Evolutionary conservation across 2,329 filamentous ascomycete genomes (phyloP).

Genomic region (Claviceps pazoutovae): DNA sequence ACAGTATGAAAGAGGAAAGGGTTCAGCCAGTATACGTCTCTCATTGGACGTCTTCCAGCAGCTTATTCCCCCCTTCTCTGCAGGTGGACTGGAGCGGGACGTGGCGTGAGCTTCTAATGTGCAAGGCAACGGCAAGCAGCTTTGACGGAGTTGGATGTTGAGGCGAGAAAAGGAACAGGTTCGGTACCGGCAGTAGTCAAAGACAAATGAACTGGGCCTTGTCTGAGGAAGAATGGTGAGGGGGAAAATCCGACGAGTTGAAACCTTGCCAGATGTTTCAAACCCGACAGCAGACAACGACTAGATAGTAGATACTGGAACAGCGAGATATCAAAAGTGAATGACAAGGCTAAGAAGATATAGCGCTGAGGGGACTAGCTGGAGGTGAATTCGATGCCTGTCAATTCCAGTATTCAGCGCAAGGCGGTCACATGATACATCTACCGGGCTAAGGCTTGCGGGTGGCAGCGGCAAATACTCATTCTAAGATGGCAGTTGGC

Average conservation of each 20-base stretch:
- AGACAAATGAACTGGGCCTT: not conserved
- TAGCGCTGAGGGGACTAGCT: not conserved
- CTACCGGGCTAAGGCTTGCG: conserved; percentile 1
- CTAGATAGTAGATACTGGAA: not conserved
- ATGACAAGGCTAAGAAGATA: not conserved
- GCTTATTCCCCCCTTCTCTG: conserved; percentile 4
- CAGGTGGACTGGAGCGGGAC: conserved; percentile 1
- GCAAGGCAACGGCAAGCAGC: conserved; percentile 1
- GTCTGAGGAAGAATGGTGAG: not conserved
- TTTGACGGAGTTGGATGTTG: not conserved
- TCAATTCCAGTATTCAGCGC: conserved; percentile 5
- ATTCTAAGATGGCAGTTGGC: conserved; percentile 6
- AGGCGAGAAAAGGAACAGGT: not conserved
- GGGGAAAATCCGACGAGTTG: not conserved
- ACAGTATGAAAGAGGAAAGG: not conserved
- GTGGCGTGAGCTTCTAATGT: conserved; percentile 5
- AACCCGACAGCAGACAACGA: not conserved
- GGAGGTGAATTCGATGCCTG: conserved; percentile 1
- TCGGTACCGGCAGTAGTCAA: not conserved
- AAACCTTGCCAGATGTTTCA: not conserved
- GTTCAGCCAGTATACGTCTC: conserved; percentile 2
- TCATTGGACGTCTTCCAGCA: conserved; percentile 3
- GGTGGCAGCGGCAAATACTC: conserved; percentile 6
- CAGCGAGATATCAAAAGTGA: not conserved
- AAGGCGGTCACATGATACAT: conserved; percentile 3